Base-by-base conservation (phyloP, 352 stramenopile genomes). In the Phytophthora nicotianae region DNA sequence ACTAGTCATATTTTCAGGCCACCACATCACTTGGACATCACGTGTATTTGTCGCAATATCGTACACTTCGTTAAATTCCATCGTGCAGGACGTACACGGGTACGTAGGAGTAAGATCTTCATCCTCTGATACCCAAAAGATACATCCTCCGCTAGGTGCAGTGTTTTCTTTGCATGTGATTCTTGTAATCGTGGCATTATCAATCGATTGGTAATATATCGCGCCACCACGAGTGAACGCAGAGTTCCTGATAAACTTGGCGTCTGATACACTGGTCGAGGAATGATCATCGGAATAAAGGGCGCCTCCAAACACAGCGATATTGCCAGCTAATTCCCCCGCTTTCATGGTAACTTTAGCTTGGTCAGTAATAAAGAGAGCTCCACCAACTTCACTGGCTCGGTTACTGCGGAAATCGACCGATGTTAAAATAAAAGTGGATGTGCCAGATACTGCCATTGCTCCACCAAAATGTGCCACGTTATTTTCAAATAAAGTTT, bases 11-110 rank as follows among this genome's bases (percentile, higher is more conserved):
- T 70, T 79, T 0, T 43, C 26, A 8, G 81, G 81, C 81, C 81
- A 91, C 81, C 81, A 91, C 49, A 83, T 59, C 5, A 83, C 64
- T 7, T 74, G 55, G 4, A 89, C 77, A 11, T 77, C 60, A 7
- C 78, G 62, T 1, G 81, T 86, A 57, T 91, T 91, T 5, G 81
- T 91, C 32, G 81, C 71, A 13, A 77, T 68, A 23, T 87, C 58
- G 46, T 91, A 91, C 1, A 82, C 33, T 17, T 60, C 38, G 54
- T 91, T 91, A 26, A 71, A 68, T 20, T 49, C 21, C 60, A 89
- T 76, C 0, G 11, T 47, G 21, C 79, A 89, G 8, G 53, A 37
- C 0, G 16, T 54, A 21, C 79, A 91, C 9, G 77, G 77, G 16
- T 79, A 58, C 1, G 75, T 32, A 1, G 66, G 53, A 3, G 40